Percentiles rank a stretch among this genome's conserved stretches.
These are phyloP conservation scores for Pichia deserticola DNA, from an alignment of 805 yeast species.

Conservation along the genomic window DNA sequence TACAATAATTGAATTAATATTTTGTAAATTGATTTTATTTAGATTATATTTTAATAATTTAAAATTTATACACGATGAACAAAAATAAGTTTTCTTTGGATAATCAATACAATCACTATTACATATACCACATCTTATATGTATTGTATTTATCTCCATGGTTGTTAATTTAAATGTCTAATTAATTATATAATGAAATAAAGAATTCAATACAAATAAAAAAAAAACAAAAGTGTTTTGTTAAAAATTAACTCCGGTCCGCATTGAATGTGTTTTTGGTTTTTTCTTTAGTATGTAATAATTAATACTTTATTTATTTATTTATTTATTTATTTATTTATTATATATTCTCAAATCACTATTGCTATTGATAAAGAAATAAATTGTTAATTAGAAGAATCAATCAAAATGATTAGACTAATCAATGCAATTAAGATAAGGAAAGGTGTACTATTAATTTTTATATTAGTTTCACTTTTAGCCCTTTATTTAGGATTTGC, in stretches of 20 bases:
- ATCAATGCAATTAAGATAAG: neutral
- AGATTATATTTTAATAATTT: constrained; percentile 20
- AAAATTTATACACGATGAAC: constrained; percentile 24
- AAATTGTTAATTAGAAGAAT: no score
- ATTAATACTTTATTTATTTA: no score
- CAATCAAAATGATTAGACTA: no score
- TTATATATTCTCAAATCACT: no score
- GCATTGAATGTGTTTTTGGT: no score
- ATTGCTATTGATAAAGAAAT: no score
- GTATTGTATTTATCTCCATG: neutral
- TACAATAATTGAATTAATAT: constrained; percentile 13
- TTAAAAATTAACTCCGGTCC: no score
- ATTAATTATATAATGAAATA: no score
- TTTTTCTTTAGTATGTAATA: no score
- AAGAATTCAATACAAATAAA: neutral
- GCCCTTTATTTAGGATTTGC: constrained; percentile 44
- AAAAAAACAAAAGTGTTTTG: no score
- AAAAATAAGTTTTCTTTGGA: constrained; percentile 11
- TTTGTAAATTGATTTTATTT: constrained; percentile 16
- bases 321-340: no score
- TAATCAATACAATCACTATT: neutral
- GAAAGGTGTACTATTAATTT: neutral
- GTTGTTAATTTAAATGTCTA: neutral
- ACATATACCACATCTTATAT: constrained; percentile 16
- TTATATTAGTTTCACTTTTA: neutral